phyloP scores from a whole-genome alignment of 306 rosid species.

The Trifolium subterraneum region DNA sequence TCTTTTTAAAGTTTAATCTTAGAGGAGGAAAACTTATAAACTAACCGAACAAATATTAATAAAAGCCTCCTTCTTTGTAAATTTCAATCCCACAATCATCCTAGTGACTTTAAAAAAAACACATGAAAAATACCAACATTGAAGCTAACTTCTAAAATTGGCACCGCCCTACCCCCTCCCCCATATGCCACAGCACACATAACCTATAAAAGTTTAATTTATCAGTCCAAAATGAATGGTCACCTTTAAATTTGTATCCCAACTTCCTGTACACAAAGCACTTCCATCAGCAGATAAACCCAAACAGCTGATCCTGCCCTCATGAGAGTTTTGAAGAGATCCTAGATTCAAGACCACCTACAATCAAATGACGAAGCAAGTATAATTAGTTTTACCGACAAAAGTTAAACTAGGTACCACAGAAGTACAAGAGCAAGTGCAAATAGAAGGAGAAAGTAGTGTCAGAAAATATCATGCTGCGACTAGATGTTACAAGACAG shows the following conservation, averaged over 20 bases:
- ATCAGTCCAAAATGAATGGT: constrained; percentile 36
- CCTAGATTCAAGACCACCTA: constrained; percentile 94
- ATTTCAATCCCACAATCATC: constrained; percentile 8
- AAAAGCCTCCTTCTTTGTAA: neutral
- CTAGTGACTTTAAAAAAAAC: constrained; percentile 5
- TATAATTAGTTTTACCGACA: constrained; percentile 8
- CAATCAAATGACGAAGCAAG: constrained; percentile 37
- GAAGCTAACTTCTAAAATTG: constrained; percentile 3
- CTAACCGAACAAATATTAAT: constrained; percentile 5
- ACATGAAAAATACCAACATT: constrained; percentile 11
- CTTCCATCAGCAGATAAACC: constrained; percentile 99
- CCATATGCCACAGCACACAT: neutral
- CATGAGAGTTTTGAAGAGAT: constrained; percentile 88
- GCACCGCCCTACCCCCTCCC: neutral
- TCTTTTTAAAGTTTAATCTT: neutral
- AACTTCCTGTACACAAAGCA: constrained; percentile 99
- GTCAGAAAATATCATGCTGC: constrained; percentile 4
- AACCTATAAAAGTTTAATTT: neutral
- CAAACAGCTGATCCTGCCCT: constrained; percentile 76
- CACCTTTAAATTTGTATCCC: constrained; percentile 96
- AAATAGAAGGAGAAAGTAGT: constrained; percentile 21
- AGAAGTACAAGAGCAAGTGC: constrained; percentile 18
- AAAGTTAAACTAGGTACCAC: constrained; percentile 27
- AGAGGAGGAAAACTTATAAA: neutral
- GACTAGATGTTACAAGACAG: constrained; percentile 30